A percentile compares a stretch with the other conserved stretches of the same genome.
Conservation (phyloP, 2,329 filamentous ascomycete genomes). For the Biscogniauxia sp. region DNA sequence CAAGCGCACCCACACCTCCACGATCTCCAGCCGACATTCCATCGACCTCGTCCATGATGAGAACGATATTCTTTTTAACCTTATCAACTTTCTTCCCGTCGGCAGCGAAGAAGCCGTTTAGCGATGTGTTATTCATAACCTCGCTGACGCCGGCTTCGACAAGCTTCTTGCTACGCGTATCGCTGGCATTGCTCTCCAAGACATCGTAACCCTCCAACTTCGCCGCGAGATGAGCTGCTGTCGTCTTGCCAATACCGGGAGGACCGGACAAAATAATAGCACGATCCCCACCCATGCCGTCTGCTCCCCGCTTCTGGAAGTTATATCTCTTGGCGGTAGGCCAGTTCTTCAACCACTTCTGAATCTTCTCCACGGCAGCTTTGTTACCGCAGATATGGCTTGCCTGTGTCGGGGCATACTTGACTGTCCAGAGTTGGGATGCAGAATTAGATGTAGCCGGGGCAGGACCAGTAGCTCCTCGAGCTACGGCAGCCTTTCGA, state of each 20-base stretch:
- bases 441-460: slow-evolving; percentile 43
- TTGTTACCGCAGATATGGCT: slow-evolving; percentile 97
- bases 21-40: slow-evolving; percentile 98
- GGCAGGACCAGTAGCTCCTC: slow-evolving; percentile 35
- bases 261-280: slow-evolving; percentile 95
- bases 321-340: slow-evolving; percentile 72
- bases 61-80: slow-evolving; percentile 85
- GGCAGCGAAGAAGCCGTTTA: slow-evolving; percentile 85
- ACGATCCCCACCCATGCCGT: slow-evolving; percentile 78
- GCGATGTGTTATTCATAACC: slow-evolving; percentile 88
- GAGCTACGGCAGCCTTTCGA: slow-evolving; percentile 48
- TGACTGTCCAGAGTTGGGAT: slow-evolving; percentile 83
- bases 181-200: slow-evolving; percentile 92
- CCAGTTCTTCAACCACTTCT: slow-evolving; percentile 83
- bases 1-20: slow-evolving; percentile 90
- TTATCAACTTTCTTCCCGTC: slow-evolving; percentile 77
- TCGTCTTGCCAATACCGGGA: slow-evolving; percentile 96
- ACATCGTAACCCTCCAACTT: slow-evolving; percentile 92
- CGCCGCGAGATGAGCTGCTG: slow-evolving; percentile 89
- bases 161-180: slow-evolving; percentile 92
- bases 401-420: slow-evolving; percentile 84
- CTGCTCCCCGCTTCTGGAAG: slow-evolving; percentile 79
- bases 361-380: slow-evolving; percentile 80
- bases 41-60: slow-evolving; percentile 99
- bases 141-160: slow-evolving; percentile 87